A percentile compares a stretch with the other conserved stretches of the same genome.
Evolutionary conservation across 495 filamentous ascomycete species (phyloP).

Genomic region (Pseudoneurospora amorphoporcata): DNA sequence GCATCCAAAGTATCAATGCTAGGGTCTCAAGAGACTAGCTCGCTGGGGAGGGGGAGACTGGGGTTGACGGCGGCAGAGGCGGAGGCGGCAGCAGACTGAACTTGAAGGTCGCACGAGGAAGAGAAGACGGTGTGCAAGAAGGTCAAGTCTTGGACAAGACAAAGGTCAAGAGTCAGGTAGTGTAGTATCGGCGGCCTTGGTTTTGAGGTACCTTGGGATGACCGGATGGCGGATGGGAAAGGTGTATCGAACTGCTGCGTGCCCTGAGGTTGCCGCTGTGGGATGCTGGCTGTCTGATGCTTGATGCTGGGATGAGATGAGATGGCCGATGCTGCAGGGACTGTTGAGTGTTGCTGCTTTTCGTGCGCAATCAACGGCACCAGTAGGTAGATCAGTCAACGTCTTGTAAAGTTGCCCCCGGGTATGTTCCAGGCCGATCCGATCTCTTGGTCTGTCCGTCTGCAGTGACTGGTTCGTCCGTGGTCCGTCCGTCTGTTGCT

Average conservation of each 20-base stretch:
- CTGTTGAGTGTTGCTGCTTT: neutral
- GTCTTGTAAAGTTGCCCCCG: too few species aligned
- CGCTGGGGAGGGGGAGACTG: neutral
- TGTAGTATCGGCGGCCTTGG: neutral
- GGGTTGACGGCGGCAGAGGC: conserved; percentile 7
- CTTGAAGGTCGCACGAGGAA: conserved; percentile 5
- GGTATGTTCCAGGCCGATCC: neutral
- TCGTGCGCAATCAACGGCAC: neutral
- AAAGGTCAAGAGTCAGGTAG: neutral
- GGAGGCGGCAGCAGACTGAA: conserved; percentile 3
- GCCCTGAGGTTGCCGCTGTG: neutral
- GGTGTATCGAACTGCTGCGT: neutral
- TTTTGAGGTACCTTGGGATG: neutral
- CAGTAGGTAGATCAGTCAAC: neutral
- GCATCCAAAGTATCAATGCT: neutral
- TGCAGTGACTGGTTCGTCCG: neutral
- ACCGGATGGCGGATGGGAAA: neutral
- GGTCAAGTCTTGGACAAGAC: neutral
- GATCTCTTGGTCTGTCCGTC: neutral
- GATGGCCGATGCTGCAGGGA: conserved; percentile 1
- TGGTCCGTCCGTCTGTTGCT: neutral
- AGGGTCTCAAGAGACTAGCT: neutral
- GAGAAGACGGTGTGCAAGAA: too few species aligned
- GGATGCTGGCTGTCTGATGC: neutral
- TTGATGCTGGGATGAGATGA: neutral